Evolutionary conservation across 768 basidiomycete genomes (phyloP).

Genomic region (Lactarius trivialis): DNA sequence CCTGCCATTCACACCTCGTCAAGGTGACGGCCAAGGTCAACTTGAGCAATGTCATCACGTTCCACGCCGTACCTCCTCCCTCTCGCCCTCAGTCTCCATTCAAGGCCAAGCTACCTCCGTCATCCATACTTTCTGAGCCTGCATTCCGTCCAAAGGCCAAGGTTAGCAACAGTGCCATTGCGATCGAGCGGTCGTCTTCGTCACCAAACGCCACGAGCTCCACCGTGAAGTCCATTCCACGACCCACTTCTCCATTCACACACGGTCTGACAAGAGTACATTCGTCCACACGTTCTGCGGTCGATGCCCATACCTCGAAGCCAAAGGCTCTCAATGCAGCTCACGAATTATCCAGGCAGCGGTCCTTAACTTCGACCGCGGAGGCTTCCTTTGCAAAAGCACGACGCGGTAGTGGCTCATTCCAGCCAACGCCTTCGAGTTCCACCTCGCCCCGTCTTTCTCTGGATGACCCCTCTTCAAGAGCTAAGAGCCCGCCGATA

Average conservation of each 20-base stretch:
- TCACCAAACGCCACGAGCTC: conserved; percentile 26
- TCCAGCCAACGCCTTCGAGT: conserved; percentile 22
- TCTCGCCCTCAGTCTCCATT: conserved; percentile 47
- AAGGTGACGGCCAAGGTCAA: conserved; percentile 53
- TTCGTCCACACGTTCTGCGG: conserved; percentile 19
- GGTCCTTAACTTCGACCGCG: conserved; percentile 28
- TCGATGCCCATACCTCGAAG: conserved; percentile 25
- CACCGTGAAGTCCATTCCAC: conserved; percentile 25
- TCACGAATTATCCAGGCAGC: conserved; percentile 26
- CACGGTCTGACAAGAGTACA: conserved; percentile 3
- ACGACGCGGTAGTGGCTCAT: conserved; percentile 28
- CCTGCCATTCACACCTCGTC: background rate
- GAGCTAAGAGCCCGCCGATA: conserved; percentile 19
- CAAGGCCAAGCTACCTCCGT: conserved; percentile 31
- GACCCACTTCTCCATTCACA: conserved; percentile 22
- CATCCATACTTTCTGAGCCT: conserved; percentile 20
- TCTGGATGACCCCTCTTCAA: conserved; percentile 22
- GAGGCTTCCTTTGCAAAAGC: conserved; percentile 17
- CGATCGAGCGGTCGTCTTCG: conserved; percentile 25
- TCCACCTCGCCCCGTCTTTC: conserved; percentile 21
- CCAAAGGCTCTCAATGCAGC: conserved; percentile 22
- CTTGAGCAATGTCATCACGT: conserved; percentile 29
- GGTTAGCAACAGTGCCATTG: conserved; percentile 46
- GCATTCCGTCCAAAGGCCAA: conserved; percentile 49
- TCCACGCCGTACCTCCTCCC: conserved; percentile 25